Base-by-base conservation (phyloP, 1,284 basidiomycete genomes). In the Sanghuangporus weigelae region DNA sequence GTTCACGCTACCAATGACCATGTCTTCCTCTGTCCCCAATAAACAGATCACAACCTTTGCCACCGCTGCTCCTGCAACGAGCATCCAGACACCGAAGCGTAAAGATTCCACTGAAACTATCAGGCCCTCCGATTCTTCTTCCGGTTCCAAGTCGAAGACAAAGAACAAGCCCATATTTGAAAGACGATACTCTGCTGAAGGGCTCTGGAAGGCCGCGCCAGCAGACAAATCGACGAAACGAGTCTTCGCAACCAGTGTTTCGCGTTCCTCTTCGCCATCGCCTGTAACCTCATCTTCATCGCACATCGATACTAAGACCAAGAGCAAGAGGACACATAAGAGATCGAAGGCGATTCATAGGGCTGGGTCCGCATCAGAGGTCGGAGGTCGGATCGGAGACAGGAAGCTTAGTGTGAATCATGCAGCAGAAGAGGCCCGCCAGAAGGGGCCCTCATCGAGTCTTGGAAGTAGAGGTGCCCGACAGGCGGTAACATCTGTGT, bases 131-230 rank as follows among this genome's bases (percentile, higher is more conserved):
- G 38, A n/a, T 11, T 23, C 40, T n/a, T 6, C 3, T 7, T 42
- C 7, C 40, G 3, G n/a, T 42, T 42, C 40, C 40, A 42, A n/a
- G 12, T 42, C 40, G n/a, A 42, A 42, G 40, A 12, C 40, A n/a
- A 8, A n/a, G 2, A 6, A 3, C 11, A 42, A 42, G 40, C n/a
- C 40, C 11, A 42, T 2, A 42, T 42, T n/a, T 11, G 2, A 42
- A 42, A 42, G 40, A 7, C 57, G 26, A n/a, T 58, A 58, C 57
- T 58, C 42, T 14, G 57, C 57, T 21, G 57, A 58, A 26, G 42
- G 57, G 12, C 8, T 46, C 21, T 58, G 23, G 16, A 59, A 50
- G 35, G 58, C 19, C 58, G 36, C 16, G 8, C n/a, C 10, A 8
- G 39, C 19, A 23, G 4, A 42, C n/a, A 11, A n/a, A 42, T n/a